phyloP scores from a whole-genome alignment of 495 filamentous ascomycete genomes.

The Xylaria nigripes region DNA sequence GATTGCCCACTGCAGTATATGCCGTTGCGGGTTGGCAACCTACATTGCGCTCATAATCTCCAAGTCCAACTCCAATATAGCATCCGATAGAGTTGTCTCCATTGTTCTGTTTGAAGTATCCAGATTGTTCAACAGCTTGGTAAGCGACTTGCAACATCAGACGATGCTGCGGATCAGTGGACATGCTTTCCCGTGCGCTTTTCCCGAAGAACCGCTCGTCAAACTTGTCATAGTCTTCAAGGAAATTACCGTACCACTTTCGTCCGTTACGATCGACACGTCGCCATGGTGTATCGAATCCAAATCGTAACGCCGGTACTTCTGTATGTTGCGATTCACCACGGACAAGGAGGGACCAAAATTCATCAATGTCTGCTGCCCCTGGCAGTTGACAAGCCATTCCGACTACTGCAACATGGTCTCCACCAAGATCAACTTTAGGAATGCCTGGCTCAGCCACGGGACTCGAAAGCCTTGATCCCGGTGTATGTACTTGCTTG shows the following conservation, averaged over 20 bases:
- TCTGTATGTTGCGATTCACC: too few relatives aligned
- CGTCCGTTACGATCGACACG: neutral
- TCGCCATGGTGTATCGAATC: too few relatives aligned
- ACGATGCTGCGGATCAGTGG: slow-evolving; percentile 43
- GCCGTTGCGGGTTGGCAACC: slow-evolving; percentile 21
- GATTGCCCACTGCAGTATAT: slow-evolving; percentile 21
- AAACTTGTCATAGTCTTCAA: slow-evolving; percentile 26
- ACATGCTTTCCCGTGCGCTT: slow-evolving; percentile 33
- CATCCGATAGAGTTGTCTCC: slow-evolving; percentile 22
- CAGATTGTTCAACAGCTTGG: slow-evolving; percentile 38
- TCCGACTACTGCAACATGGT: too few relatives aligned
- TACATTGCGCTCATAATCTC: slow-evolving; percentile 29
- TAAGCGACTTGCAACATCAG: slow-evolving; percentile 40
- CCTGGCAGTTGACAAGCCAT: too few relatives aligned
- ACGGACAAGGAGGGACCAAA: too few relatives aligned
- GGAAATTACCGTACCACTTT: slow-evolving; percentile 22
- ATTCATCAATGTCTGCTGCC: too few relatives aligned
- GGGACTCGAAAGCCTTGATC: too few relatives aligned
- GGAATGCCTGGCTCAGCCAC: too few relatives aligned
- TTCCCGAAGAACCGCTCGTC: slow-evolving; percentile 48
- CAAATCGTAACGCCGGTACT: too few relatives aligned
- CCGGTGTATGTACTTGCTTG: too few relatives aligned
- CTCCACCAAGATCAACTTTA: too few relatives aligned
- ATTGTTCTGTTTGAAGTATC: slow-evolving; percentile 14
- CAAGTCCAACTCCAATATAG: slow-evolving; percentile 23